These are phyloP conservation scores for Cubamyces lactineus DNA, from an alignment of 768 basidiomycete genomes.

Conservation along the genomic window DNA sequence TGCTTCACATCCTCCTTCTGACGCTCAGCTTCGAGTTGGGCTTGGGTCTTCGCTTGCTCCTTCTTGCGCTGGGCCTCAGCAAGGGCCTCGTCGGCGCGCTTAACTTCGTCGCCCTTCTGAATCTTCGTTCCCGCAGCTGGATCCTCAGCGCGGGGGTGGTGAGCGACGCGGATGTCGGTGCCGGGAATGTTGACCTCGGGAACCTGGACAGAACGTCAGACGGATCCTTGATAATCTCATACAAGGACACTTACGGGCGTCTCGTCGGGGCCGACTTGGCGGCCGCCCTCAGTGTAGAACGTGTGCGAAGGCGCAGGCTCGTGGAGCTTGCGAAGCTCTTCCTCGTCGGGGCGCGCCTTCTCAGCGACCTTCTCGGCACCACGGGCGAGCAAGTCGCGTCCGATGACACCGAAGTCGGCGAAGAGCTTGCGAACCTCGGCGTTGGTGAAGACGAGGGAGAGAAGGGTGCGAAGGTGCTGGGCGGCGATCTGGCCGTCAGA, in stretches of 20 bases:
- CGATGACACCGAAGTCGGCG: conserved; percentile 74
- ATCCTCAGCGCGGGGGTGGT: conserved; percentile 53
- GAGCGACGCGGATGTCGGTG: conserved; percentile 44
- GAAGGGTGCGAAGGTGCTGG: conserved; percentile 85
- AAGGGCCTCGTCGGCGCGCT: conserved; percentile 32
- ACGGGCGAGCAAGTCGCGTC: conserved; percentile 78
- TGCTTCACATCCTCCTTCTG: conserved; percentile 28
- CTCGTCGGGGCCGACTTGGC: conserved; percentile 46
- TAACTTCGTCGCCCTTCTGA: conserved; percentile 39
- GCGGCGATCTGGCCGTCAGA: conserved; percentile 54
- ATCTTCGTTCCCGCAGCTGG: conserved; percentile 40
- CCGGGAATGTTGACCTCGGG: conserved; percentile 49
- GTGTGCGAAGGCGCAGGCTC: conserved; percentile 68
- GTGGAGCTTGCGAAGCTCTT: conserved; percentile 64
- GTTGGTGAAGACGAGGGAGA: conserved; percentile 89
- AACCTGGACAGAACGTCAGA: conserved; percentile 21
- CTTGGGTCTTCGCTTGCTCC: conserved; percentile 22
- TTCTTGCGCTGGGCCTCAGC: conserved; percentile 23
- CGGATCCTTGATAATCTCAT: neutral
- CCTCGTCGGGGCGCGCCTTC: conserved; percentile 63
- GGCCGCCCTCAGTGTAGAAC: conserved; percentile 55
- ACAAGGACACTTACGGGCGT: conserved; percentile 42
- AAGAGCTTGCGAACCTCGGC: conserved; percentile 90
- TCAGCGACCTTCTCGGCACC: conserved; percentile 72
- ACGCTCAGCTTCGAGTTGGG: conserved; percentile 26